Evolutionary conservation across 495 filamentous ascomycete genomes (phyloP), one percentile per base, ranked within the genome.

Genomic region (Podospora pseudoanserina): DNA sequence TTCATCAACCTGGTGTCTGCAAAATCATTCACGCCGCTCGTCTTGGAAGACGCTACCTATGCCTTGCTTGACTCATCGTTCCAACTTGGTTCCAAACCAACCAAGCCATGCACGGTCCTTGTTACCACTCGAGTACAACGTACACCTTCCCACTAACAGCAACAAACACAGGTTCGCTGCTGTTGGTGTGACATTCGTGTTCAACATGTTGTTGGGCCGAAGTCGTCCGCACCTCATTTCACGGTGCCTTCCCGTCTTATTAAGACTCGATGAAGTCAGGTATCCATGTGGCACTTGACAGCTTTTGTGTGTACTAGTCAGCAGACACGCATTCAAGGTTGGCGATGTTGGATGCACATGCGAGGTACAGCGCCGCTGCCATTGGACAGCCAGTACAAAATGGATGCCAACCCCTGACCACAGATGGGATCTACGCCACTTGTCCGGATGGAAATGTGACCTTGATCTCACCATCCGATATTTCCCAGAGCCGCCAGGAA

Each of bases 341-440:
- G 55, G 55, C 5, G 5, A 49, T 49, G 39, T 49, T 49, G 39
- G 4, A 58, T 58, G 55, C 55, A 58, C 18, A 26, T 58, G 23
- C n/a, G 55, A 26, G 55, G 55, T 58, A 26, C 55, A 6, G 55
- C 23, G 55, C 55, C 55, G 5, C 4, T n/a, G 55, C 23, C 55
- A 26, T 58, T 58, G 55, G 55, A 58, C 1, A 15, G n/a, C 23
- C 13, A 5, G 55, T 9, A 19, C 55, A 11, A 58, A 58, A 58
- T 58, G 55, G 55, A 19, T 26, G 55, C 55, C 23, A 20, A 58
- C 55, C 55, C 55, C 55, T 26, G 55, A 58, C 55, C 18, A 58
- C 16, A 26, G n/a, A 58, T 58, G 55, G 55, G 55, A 58, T 58
- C 55, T 58, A n/a, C 23, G 55, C 55, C 55, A 20, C 55, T 11